Base-by-base conservation (phyloP, 2,329 filamentous ascomycete species). In the Zymoseptoria brevis region DNA sequence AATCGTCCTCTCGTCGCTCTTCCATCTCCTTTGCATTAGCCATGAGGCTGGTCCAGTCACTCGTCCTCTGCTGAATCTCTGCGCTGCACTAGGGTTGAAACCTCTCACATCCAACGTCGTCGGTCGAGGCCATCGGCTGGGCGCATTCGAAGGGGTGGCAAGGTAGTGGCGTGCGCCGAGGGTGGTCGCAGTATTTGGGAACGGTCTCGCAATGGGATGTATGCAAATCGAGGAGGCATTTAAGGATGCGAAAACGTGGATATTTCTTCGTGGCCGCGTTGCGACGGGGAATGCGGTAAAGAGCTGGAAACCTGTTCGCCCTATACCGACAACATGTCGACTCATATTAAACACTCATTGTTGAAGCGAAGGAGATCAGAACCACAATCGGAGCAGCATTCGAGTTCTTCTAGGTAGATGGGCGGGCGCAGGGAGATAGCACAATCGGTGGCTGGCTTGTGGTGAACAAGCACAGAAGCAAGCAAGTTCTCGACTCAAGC, bases 281-380 rank as follows among this genome's bases (percentile, higher is more conserved):
- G 58, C 56, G 53, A 55, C 57, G 26, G n/a, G 41, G 19, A 52
- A 56, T 30, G 59, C 55, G 59, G 19, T 59, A 35, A 54, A 53
- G 57, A 62, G 56, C 53, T 58, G 58, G 21, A 65, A 59, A 53
- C 61, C 58, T 57, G 49, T 59, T 58, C 63, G 63, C 60, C 55
- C 63, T 22, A 59, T 54, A 48, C 62, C 59, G 57, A 64, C 59
- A 41, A 58, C 64, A 78, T 76, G 73, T 69, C 75, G 69, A 69
- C 72, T 76, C 77, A 79, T 79, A 48, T 65, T 66, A 60, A 60
- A 53, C 49, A 22, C 53, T 30, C 11, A 45, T 51, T 30, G 6
- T 52, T 29, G 19, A 50, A n/a, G 30, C 26, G 50, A 16, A 58
- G 16, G 35, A 45, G 35, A 45, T 13, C 16, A 16, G 35, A 16